Conservation (phyloP, 2,329 filamentous ascomycete species). For the Aspergillus aculeatinus region DNA sequence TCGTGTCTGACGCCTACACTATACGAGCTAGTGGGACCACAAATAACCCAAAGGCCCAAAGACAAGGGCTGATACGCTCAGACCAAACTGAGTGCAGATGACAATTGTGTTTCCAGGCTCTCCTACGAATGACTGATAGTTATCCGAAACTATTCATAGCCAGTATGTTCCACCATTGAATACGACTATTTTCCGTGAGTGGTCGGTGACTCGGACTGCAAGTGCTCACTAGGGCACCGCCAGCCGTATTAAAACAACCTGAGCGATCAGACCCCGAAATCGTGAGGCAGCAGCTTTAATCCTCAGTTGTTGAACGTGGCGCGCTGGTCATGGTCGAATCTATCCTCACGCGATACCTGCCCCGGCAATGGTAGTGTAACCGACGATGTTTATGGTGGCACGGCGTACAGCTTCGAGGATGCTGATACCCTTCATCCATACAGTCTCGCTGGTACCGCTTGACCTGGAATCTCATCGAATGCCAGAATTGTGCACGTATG, state of each 20-base stretch:
- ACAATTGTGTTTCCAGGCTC: neutral
- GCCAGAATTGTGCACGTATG: neutral
- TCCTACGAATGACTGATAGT: neutral
- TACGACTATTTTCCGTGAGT: neutral
- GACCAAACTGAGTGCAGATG: neutral
- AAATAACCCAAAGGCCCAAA: neutral
- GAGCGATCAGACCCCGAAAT: slow-evolving; percentile 1
- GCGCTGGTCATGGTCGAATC: slow-evolving; percentile 10
- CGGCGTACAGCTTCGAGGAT: neutral
- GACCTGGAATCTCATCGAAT: neutral
- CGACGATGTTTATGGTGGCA: neutral
- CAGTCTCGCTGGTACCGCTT: neutral
- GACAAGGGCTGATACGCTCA: neutral
- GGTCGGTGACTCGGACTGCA: neutral
- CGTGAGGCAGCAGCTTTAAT: slow-evolving; percentile 1
- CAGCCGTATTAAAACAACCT: slow-evolving; percentile 10
- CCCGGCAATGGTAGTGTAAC: neutral
- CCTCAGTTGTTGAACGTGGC: slow-evolving; percentile 14
- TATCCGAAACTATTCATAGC: neutral
- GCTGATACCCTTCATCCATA: neutral
- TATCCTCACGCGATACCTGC: neutral
- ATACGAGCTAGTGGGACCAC: neutral
- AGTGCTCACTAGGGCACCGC: neutral
- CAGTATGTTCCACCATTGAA: slow-evolving; percentile 1
- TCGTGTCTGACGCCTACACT: neutral